Conservation (phyloP, 306 rosid species). For the Potentilla sterilis region DNA sequence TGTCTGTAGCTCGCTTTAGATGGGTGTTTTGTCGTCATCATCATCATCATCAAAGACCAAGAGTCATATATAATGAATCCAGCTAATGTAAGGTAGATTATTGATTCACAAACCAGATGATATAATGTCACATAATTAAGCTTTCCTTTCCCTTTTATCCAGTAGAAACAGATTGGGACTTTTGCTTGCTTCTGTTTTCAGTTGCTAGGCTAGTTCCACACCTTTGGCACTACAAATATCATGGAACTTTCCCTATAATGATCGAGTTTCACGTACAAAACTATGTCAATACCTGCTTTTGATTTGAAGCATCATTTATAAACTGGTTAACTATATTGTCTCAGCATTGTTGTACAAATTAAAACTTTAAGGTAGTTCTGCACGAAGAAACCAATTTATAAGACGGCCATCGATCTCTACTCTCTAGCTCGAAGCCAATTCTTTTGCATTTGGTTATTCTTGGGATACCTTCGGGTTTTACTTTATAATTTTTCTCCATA, state of each 20-base stretch:
- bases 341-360: background rate
- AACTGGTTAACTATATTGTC: background rate
- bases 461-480: background rate
- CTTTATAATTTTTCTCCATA: background rate
- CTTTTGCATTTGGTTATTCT: background rate
- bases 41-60: conserved; percentile 33
- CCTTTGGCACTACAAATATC: background rate
- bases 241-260: background rate
- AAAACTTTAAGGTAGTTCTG: background rate
- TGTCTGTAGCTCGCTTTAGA: conserved; percentile 9
- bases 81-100: conserved; percentile 35
- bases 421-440: background rate
- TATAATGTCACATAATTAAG: conserved; percentile 1
- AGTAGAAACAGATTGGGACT: background rate
- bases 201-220: background rate
- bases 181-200: background rate
- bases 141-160: background rate
- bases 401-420: too few species aligned
- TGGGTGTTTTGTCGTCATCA: conserved; percentile 40
- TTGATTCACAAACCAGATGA: conserved; percentile 24
- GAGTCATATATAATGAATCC: conserved; percentile 44
- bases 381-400: too few species aligned
- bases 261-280: background rate
- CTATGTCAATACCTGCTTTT: background rate
- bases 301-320: background rate